Evolutionary conservation across 257 asterid genomes (phyloP).

Genomic region (Galeopsis tetrahit): DNA sequence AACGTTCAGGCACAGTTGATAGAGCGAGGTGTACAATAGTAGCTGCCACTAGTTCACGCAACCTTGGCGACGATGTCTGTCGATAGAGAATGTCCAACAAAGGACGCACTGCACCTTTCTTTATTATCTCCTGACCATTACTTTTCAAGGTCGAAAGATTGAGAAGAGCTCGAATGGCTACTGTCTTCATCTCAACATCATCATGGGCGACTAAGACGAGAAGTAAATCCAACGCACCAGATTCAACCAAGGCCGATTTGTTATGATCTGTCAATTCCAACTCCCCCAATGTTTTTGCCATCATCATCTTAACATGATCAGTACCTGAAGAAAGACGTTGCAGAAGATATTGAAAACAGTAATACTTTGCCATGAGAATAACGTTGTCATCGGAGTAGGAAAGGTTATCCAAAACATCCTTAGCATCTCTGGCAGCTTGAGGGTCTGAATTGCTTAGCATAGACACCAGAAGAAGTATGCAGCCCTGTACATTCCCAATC

Average conservation of each 20-base stretch:
- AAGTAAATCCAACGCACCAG: conserved; percentile 58
- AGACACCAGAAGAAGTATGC: conserved; percentile 64
- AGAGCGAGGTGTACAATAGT: conserved; percentile 53
- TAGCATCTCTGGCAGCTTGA: conserved; percentile 59
- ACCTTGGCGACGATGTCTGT: conserved; percentile 45
- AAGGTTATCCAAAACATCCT: conserved; percentile 57
- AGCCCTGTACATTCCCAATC: conserved; percentile 66
- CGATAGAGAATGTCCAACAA: conserved; percentile 59
- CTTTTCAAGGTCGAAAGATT: conserved; percentile 57
- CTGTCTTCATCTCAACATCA: conserved; percentile 52
- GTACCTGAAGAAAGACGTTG: conserved; percentile 67
- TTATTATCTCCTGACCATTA: conserved; percentile 65
- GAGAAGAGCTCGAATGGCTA: conserved; percentile 51
- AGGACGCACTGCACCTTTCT: conserved; percentile 52
- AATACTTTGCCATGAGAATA: conserved; percentile 63
- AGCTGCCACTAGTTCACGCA: conserved; percentile 57
- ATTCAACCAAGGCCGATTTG: conserved; percentile 55
- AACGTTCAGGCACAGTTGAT: conserved; percentile 51
- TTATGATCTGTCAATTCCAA: conserved; percentile 68
- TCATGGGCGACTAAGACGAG: conserved; percentile 46
- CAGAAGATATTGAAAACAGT: conserved; percentile 60
- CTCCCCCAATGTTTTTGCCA: conserved; percentile 67
- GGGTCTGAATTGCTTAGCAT: conserved; percentile 57
- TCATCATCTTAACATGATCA: conserved; percentile 55
- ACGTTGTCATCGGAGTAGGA: conserved; percentile 72